These are phyloP conservation scores for Spathaspora arborariae DNA, from an alignment of 805 yeast species.

Conservation along the genomic window DNA sequence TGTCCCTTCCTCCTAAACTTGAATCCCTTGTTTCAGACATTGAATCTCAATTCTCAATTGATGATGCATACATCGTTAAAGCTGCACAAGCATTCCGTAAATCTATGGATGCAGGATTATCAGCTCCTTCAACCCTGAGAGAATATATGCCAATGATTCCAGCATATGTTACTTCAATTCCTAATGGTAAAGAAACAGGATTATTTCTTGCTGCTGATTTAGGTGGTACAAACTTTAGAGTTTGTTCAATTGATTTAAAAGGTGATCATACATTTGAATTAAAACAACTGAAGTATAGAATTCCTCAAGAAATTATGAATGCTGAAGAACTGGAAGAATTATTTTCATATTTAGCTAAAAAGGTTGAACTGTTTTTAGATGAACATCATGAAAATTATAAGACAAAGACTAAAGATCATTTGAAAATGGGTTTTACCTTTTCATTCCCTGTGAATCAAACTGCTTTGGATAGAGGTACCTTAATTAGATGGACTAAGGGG, in stretches of 20 bases:
- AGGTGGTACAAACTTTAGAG: conserved; percentile 96
- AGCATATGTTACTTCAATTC: conserved; percentile 78
- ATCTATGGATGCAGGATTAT: conserved; percentile 59
- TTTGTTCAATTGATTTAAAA: conserved; percentile 75
- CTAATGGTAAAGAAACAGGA: conserved; percentile 83
- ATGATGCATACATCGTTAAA: conserved; percentile 37
- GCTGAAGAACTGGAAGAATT: conserved; percentile 58
- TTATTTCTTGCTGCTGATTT: conserved; percentile 84
- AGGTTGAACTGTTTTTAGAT: conserved; percentile 60
- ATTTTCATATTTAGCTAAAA: conserved; percentile 70
- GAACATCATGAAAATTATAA: conserved; percentile 56
- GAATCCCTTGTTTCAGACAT: conserved; percentile 32
- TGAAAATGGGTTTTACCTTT: conserved; percentile 89
- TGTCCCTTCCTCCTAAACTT: conserved; percentile 11
- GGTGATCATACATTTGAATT: conserved; percentile 79
- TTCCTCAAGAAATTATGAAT: conserved; percentile 77
- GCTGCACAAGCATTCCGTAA: conserved; percentile 56
- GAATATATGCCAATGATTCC: conserved; percentile 82
- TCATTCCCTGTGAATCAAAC: conserved; percentile 90
- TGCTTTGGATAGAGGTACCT: conserved; percentile 70
- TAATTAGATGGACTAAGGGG: conserved; percentile 96
- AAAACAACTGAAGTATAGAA: conserved; percentile 71
- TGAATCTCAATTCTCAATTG: conserved; percentile 38
- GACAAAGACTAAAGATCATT: conserved; percentile 16
- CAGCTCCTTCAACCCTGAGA: conserved; percentile 39